Base-by-base conservation (phyloP, 2,329 filamentous ascomycete species). In the Venturia carpophila region DNA sequence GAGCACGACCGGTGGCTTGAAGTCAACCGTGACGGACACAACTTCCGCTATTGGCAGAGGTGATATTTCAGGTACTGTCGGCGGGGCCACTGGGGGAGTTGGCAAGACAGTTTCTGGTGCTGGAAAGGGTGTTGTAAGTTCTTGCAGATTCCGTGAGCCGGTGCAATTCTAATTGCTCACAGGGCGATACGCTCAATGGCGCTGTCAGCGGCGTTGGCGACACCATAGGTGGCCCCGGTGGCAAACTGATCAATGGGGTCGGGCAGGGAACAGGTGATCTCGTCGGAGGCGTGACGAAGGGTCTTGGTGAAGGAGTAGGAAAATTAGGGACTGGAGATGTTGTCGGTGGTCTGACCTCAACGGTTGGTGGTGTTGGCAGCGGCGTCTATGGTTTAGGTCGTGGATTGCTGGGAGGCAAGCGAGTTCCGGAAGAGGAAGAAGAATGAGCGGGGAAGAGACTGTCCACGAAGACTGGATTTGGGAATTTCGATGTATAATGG, bases 301-400 rank as follows among this genome's bases (percentile, higher is more conserved):
- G 78, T 3, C 61, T 80, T 2, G 78, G 78, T 5, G 76, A 77
- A n/a, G 77, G 78, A 1, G 76, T 80, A 5, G 75, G 74, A 2
- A 78, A 78, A 67, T 63, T 80, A 1, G 77, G 78, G 0, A 76
- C 75, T 60, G 78, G 78, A 0, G 76, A 80, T 69, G 69, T 80
- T 1, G 70, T 79, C 30, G 78, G 78, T 1, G 77, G 77, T 2
- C 67, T 79, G 7, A 75, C 76, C 7, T 76, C 73, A 15, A 77
- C 75, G 6, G 70, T 78, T 21, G 77, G 77, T 17, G 78, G 78
- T 30, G 77, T 79, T 0, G 70, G 71, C 1, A 72, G 70, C 52
- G 75, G 75, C 0, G 71, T 77, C 58, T 73, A 74, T 3, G 75
- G 75, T 0, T 66, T 77, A n/a, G 60, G 75, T 5, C 73, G 72